Evolutionary conservation across 73 alveolate species (phyloP).

Genomic region (Loxodes magnus): DNA sequence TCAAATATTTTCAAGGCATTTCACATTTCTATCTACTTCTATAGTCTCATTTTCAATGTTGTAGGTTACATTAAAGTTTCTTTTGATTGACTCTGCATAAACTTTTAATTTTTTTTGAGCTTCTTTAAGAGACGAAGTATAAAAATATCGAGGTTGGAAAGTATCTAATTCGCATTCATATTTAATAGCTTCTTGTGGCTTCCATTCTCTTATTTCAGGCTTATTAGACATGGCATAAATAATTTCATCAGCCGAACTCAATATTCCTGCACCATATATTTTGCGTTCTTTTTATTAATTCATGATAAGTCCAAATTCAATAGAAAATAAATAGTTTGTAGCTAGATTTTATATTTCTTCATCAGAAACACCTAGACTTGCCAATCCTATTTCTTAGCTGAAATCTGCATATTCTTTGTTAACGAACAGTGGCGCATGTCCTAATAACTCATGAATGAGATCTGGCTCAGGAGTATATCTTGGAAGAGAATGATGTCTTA

Average conservation of each 20-base stretch:
- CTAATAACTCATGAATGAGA: slow-evolving; percentile 57
- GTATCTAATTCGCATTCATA: too few species aligned
- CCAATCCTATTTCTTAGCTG: slow-evolving; percentile 54
- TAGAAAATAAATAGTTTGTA: slow-evolving; percentile 58
- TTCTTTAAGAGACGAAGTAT: too few species aligned
- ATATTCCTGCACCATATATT: slow-evolving; percentile 75
- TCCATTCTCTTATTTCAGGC: slow-evolving; percentile 4
- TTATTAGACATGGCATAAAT: slow-evolving; percentile 12
- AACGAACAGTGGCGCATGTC: slow-evolving; percentile 84
- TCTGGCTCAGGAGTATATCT: not conserved
- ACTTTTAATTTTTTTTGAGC: too few species aligned
- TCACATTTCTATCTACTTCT: too few species aligned
- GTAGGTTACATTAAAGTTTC: too few species aligned
- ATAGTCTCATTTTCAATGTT: too few species aligned
- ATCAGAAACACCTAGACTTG: slow-evolving; percentile 73
- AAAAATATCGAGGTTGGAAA: too few species aligned
- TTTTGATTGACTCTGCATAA: too few species aligned
- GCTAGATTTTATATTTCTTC: slow-evolving; percentile 54
- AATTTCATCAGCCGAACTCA: slow-evolving; percentile 57
- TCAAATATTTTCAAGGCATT: too few species aligned
- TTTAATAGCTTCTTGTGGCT: slow-evolving; percentile 7
- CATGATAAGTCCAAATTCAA: slow-evolving; percentile 31
- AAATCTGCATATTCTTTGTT: slow-evolving; percentile 65
- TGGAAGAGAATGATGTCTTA: slow-evolving; percentile 8
- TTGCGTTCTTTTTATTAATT: slow-evolving; percentile 27